Evolutionary conservation across 2,329 filamentous ascomycete genomes (phyloP).

Genomic region (Exophiala sp.): DNA sequence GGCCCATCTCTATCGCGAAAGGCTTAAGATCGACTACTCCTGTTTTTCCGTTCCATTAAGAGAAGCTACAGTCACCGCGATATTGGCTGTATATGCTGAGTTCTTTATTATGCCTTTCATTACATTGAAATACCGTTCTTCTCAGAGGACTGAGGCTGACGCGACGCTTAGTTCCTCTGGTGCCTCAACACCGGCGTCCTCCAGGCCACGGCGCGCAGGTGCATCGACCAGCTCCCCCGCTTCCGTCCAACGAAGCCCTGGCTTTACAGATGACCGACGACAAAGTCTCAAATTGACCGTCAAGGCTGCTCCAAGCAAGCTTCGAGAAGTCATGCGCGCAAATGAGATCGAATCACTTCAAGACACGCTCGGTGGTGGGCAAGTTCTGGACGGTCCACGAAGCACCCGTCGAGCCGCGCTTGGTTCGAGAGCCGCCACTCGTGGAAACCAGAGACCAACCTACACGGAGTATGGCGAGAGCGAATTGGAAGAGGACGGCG

Average conservation of each 20-base stretch:
- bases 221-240: slow-evolving; percentile 16
- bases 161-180: slow-evolving; percentile 16
- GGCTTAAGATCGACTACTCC: not conserved
- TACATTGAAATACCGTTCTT: slow-evolving; percentile 12
- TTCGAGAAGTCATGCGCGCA: slow-evolving; percentile 42
- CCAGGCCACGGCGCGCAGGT: slow-evolving; percentile 37
- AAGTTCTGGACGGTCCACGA: slow-evolving; percentile 43
- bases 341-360: slow-evolving; percentile 28
- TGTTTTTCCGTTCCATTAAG: not conserved
- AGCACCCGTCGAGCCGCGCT: slow-evolving; percentile 35
- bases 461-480: slow-evolving; percentile 35
- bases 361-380: slow-evolving; percentile 44
- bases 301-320: slow-evolving; percentile 46
- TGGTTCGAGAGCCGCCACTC: slow-evolving; percentile 29
- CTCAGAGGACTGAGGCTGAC: slow-evolving; percentile 17
- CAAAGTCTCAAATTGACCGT: slow-evolving; percentile 45
- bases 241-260: slow-evolving; percentile 17
- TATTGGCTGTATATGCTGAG: not conserved
- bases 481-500: slow-evolving; percentile 40
- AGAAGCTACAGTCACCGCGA: not conserved
- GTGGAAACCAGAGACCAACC: slow-evolving; percentile 40
- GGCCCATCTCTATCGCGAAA: not conserved
- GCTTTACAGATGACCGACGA: slow-evolving; percentile 31
- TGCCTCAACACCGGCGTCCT: slow-evolving; percentile 23
- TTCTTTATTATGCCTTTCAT: slow-evolving; percentile 19